Evolutionary conservation across 225 moss, liverwort and hornwort genomes (phyloP).

Genomic region (Bryoerythrophyllum caledonicum): DNA sequence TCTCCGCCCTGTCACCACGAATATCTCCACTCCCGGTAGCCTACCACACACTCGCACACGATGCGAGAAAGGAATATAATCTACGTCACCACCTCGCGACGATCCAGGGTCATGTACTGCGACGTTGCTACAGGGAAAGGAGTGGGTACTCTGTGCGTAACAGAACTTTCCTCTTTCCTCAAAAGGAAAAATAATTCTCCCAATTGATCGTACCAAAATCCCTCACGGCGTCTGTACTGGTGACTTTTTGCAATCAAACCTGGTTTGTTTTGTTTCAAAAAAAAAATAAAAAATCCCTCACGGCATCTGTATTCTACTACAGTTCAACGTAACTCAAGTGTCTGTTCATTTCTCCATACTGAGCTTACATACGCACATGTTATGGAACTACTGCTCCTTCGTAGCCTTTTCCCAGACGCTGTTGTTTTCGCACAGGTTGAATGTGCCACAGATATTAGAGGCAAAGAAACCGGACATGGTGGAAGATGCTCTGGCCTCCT

Average conservation of each 20-base stretch:
- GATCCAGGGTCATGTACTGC: conserved; percentile 30
- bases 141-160: conserved; percentile 15
- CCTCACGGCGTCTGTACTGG: not conserved
- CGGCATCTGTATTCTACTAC: not conserved
- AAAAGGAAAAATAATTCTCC: not conserved
- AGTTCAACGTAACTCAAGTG: too few relatives aligned
- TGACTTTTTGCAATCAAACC: too few relatives aligned
- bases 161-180: conserved; percentile 12
- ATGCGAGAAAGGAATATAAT: conserved; percentile 37
- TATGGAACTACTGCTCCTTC: too few relatives aligned
- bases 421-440: not conserved
- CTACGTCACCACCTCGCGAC: conserved; percentile 32
- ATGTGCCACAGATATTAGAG: not conserved
- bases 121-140: conserved; percentile 29
- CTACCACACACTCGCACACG: conserved; percentile 32
- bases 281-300: not conserved
- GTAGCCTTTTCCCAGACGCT: too few relatives aligned
- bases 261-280: too few relatives aligned
- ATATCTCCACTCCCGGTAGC: conserved; percentile 23
- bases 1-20: conserved; percentile 30
- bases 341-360: too few relatives aligned
- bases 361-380: too few relatives aligned
- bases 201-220: not conserved
- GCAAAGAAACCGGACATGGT: conserved; percentile 11
- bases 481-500: conserved; percentile 8